phyloP scores from a whole-genome alignment of 176 grass and related monocot species.

The Eremochloa ophiuroides region DNA sequence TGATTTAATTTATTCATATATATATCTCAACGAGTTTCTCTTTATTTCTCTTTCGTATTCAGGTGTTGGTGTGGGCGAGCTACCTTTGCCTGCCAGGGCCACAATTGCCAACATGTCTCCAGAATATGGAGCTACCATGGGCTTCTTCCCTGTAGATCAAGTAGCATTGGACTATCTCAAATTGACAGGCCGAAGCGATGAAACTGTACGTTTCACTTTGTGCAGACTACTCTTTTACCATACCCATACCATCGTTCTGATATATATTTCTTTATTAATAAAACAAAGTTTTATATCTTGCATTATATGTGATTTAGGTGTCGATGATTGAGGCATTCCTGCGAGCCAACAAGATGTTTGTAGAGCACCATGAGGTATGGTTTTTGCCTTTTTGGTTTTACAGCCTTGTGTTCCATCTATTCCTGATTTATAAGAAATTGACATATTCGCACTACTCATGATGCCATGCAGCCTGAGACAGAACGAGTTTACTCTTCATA shows the following conservation, averaged over 20 bases:
- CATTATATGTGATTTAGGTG: constrained; percentile 39
- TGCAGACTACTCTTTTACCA: background rate
- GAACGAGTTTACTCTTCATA: constrained; percentile 66
- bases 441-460: background rate
- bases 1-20: background rate
- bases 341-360: constrained; percentile 88
- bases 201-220: constrained; percentile 39
- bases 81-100: constrained; percentile 44
- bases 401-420: constrained; percentile 1
- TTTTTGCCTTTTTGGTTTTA: background rate
- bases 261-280: background rate
- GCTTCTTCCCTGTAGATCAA: constrained; percentile 72
- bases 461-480: constrained; percentile 37
- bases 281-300: background rate
- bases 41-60: background rate
- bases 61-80: constrained; percentile 59
- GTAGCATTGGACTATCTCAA: constrained; percentile 60
- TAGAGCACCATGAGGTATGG: constrained; percentile 60
- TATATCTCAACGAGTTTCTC: background rate
- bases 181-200: constrained; percentile 61
- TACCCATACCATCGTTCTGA: background rate
- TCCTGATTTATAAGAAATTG: background rate
- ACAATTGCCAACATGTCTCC: constrained; percentile 76
- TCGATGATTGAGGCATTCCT: constrained; percentile 72
- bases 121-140: constrained; percentile 74